Conservation (phyloP, 2,329 filamentous ascomycete species). For the Sporothrix protearum region DNA sequence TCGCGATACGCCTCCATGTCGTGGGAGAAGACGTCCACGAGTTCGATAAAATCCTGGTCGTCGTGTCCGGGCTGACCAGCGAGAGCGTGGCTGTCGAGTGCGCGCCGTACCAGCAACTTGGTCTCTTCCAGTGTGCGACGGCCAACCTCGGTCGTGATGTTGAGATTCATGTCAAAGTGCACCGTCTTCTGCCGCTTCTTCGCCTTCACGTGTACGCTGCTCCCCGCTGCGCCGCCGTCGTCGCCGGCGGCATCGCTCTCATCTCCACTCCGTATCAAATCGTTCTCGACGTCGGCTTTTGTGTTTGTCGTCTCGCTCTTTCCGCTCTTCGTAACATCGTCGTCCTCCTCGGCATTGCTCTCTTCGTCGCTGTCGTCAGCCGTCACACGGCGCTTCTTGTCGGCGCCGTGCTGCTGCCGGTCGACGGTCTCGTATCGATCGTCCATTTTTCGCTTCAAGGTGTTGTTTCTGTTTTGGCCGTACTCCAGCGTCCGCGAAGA, state of each 20-base stretch:
- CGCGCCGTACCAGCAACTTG: constrained; percentile 52
- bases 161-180: constrained; percentile 56
- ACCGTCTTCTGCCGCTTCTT: constrained; percentile 58
- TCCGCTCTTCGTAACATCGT: neutral
- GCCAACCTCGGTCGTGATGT: constrained; percentile 54
- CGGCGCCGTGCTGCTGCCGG: neutral
- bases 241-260: constrained; percentile 13
- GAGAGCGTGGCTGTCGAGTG: constrained; percentile 54
- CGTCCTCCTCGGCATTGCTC: neutral
- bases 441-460: constrained; percentile 23
- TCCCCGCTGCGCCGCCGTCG: neutral
- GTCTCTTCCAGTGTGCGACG: constrained; percentile 52
- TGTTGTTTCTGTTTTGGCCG: neutral
- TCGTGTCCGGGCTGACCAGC: constrained; percentile 37
- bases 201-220: constrained; percentile 35
- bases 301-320: neutral
- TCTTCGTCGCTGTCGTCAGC: neutral
- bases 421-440: constrained; percentile 18
- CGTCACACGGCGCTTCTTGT: constrained; percentile 11
- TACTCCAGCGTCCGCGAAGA: neutral
- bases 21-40: constrained; percentile 57
- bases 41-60: constrained; percentile 58
- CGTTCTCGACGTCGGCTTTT: neutral
- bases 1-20: constrained; percentile 42
- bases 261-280: neutral